Evolutionary conservation across 768 basidiomycete species (phyloP), one percentile per base, ranked within the genome.

Genomic region (Leccinum disarticulatum): DNA sequence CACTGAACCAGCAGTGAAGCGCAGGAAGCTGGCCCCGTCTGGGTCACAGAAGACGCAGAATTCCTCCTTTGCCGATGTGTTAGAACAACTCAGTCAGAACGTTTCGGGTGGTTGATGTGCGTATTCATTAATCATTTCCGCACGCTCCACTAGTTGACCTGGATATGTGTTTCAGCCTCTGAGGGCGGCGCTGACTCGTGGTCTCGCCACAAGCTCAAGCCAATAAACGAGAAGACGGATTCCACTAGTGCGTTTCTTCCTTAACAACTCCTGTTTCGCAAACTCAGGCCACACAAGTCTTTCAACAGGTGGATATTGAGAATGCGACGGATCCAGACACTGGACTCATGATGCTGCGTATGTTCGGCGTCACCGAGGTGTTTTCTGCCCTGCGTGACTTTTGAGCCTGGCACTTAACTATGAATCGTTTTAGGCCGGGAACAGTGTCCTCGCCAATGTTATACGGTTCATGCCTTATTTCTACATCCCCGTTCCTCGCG

Each of bases 291-390:
- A 9, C 27, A 5, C 30, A 35, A 95, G 93, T 90, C 17, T 98
- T 98, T 67, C 97, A 99, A 72, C 97, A 98, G 74, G 95, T 96
- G 59, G 97, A 98, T 63, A 81, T 98, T 8, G 93, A 96, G 63
- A 82, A 87, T 57, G 81, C 87, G 13, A 75, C 75, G 5, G 81
- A 82, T 33, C 68, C 68, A 7, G 71, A 70, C 4, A 74, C 76
- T 3, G 78, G 80, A 9, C 74, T 65, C 11, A 75, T 85, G 5
- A 73, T 76, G 58, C 66, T 86, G 15, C 81, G 94, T 53, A 86
- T 98, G 79, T 98, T 88, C 72, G 97, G 97, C 38, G 90, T 98
- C 8, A 98, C 94, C 2, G 80, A 95, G 79, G 94, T 91, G 54
- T 43, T 74, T 61, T 55, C 55, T 33, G 54, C 56, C 35, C 33